Base-by-base conservation (phyloP, 2,329 filamentous ascomycete genomes). In the Bipolaris zeicola region DNA sequence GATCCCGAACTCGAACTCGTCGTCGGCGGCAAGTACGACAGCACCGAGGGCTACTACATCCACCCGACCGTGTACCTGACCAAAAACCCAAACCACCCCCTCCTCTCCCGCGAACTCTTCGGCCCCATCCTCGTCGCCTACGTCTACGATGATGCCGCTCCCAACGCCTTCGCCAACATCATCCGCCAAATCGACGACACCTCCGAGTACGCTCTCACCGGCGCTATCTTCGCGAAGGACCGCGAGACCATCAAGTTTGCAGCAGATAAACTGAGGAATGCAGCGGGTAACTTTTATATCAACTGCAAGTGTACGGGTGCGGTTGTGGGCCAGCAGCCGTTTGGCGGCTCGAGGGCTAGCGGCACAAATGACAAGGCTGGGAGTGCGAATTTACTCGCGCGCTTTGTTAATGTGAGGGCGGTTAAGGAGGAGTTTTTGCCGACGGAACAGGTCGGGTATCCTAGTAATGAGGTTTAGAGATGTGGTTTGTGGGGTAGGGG, bases 211-310 rank as follows among this genome's bases (percentile, higher is more conserved):
- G 90, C 86, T 2, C 81, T 94, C 51, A 94, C 90, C 0, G 90
- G 90, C 10, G 84, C 89, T 56, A 81, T 94, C 52, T 94, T 94
- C 74, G 89, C 90, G 8, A 77, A 82, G 53, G 89, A 92, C 75
- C 81, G 90, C 38, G 77, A 82, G 44, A 87, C 83, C 13, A 79
- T 92, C 57, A 83, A 87, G 22, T 82, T 82, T 53, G 90, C 89
- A 0, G 89, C 92, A 75, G 85, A 92, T 65, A 83, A 82, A 58
- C 81, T 94, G 50, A 82, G 89, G 62, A 87, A 92, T 72, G 80
- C 88, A 0, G 90, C 90, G 0, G 90, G 90, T 39, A 94, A 94
- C 80, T 93, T 93, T 75, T 94, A 94, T 79, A 83, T 94, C 78
- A 94, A 93, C 80, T 90, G 88, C 81, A 93, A 93, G 84, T 88